Evolutionary conservation across 2,329 filamentous ascomycete genomes (phyloP).

Genomic region (Phaeomoniella chlamydospora): DNA sequence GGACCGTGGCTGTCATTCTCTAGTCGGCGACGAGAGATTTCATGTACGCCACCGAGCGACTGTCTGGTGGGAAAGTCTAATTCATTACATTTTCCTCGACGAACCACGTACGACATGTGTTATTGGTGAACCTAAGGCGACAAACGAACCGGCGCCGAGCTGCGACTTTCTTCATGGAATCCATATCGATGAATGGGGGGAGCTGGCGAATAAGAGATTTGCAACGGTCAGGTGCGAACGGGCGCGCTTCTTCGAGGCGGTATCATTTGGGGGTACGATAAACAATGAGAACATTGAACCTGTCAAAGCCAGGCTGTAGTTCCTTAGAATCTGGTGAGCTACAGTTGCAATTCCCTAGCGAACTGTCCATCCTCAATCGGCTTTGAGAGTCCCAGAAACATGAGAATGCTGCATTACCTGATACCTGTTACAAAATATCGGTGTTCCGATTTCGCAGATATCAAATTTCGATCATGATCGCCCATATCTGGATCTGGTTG

Average conservation of each 20-base stretch:
- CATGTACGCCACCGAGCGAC: constrained; percentile 40
- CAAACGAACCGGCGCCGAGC: constrained; percentile 53
- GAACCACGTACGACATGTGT: constrained; percentile 39
- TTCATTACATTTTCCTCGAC: constrained; percentile 46
- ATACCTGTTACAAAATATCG: too few relatives aligned
- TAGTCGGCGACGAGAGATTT: constrained; percentile 42
- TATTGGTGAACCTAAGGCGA: constrained; percentile 55
- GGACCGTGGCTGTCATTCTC: constrained; percentile 45
- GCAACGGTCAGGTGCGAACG: constrained; percentile 51
- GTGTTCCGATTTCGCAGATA: too few relatives aligned
- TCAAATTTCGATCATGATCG: too few relatives aligned
- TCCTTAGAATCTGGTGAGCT: too few relatives aligned
- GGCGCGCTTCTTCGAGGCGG: constrained; percentile 55
- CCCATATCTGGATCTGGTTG: too few relatives aligned
- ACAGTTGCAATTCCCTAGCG: too few relatives aligned
- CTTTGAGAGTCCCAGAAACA: too few relatives aligned
- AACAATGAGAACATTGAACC: too few relatives aligned
- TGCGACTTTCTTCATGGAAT: constrained; percentile 66
- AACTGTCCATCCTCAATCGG: too few relatives aligned
- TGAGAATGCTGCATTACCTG: too few relatives aligned
- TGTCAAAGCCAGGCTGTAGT: too few relatives aligned
- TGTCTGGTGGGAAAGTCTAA: constrained; percentile 42
- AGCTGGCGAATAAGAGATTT: constrained; percentile 57
- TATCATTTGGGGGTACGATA: constrained; percentile 24
- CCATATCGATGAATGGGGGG: constrained; percentile 56